Evolutionary conservation across 352 stramenopile genomes (phyloP), one percentile per base, ranked within the genome.

Genomic region (Phytopythium mirpurense): DNA sequence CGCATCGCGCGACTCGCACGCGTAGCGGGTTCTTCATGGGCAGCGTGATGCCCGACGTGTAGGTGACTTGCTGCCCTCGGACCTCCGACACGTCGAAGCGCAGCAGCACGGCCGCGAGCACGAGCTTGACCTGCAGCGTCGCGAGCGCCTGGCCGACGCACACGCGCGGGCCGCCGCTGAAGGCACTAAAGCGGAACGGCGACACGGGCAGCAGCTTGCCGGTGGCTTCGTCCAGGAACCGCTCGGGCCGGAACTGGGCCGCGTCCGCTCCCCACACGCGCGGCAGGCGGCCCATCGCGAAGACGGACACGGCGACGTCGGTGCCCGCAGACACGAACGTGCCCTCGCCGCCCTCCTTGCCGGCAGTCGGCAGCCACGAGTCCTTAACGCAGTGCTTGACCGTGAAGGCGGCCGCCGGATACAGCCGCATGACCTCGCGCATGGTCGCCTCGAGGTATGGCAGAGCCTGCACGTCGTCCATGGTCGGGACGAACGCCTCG

Each of bases 11-110:
- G 10, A 31, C 26, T n/a, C 19, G 19, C 51, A 72, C 67, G 35
- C 60, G 55, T 27, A 73, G 51, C 50, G 65, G 61, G 16, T 67
- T 42, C 65, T 70, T 65, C 56, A 78, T 66, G 18, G 74, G 52
- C 2, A 86, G 69, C 1, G 75, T 79, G 62, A 89, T 84, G 47
- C 79, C 68, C 57, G 78, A 63, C 43, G 78, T 87, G 67, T 86
- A 86, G 15, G 71, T 72, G 31, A 89, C 81, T 29, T 83, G 70
- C 41, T 86, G 63, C 11, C 76, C 72, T 21, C 72, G 75, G 26
- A 83, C 68, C 26, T 72, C 79, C 1, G 57, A 55, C 52, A 83
- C 68, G 27, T 62, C 34, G 29, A 70, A 66, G 44, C 74, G 63
- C 34, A 77, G 72, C 54, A 75, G 47, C 23, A 75, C 68, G 38